phyloP scores from a whole-genome alignment of 139 green algal species.

The Limnomonas spitsbergensis region DNA sequence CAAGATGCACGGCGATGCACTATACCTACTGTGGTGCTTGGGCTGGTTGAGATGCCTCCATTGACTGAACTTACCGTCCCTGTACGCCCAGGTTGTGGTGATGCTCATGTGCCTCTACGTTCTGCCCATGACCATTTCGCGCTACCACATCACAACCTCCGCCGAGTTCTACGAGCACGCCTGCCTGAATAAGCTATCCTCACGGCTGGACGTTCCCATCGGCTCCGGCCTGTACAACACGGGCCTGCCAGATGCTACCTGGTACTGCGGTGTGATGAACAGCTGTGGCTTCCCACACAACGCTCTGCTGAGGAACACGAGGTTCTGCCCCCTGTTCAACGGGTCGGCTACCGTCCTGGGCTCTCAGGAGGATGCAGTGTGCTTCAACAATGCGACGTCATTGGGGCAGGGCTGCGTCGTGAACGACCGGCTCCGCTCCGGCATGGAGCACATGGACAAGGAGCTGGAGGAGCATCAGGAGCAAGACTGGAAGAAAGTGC shows the following conservation, averaged over 20 bases:
- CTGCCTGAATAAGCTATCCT: not conserved
- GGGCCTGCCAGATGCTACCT: not conserved
- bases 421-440: not conserved
- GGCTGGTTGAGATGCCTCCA: too few species aligned
- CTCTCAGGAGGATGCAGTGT: not conserved
- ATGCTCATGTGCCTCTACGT: constrained; percentile 86
- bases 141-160: not conserved
- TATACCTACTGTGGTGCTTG: too few species aligned
- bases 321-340: constrained; percentile 10
- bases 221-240: constrained; percentile 5
- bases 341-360: not conserved
- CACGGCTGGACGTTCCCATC: not conserved
- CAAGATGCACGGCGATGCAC: too few species aligned
- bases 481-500: constrained; percentile 15
- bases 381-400: not conserved
- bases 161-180: constrained; percentile 8
- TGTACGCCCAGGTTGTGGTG: constrained; percentile 30
- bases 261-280: constrained; percentile 25
- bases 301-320: not conserved
- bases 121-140: constrained; percentile 37
- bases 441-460: not conserved
- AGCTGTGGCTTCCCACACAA: constrained; percentile 28
- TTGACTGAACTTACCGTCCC: too few species aligned
- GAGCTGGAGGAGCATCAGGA: constrained; percentile 17
- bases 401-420: not conserved